Base-by-base conservation (phyloP, 441 rosid species). In the Populus tomentosa region DNA sequence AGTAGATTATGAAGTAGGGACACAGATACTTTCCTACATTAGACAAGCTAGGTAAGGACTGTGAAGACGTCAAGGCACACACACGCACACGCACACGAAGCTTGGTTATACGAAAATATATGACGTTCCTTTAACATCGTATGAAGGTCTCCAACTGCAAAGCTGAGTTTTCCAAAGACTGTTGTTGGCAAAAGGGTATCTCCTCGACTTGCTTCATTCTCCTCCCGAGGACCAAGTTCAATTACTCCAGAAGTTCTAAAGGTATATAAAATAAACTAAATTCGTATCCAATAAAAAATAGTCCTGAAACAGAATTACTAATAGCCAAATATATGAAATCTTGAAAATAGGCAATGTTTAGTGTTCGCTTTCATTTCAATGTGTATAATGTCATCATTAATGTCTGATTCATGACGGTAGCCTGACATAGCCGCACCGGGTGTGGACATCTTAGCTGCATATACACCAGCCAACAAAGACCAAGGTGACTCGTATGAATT, bases 1-100 rank as follows among this genome's bases (percentile, higher is more conserved):
- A 71, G 87, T 89, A 30, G 88, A 88, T 81, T 88, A 85, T 33
- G 92, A 87, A 82, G 76, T 82, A 7, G 91, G 90, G 71, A 80
- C 88, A 64, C 83, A 73, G 77, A 87, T 90, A 70, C 81, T 89
- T 56, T 81, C 66, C 3, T 90, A 89, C 85, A 82, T 91, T 67
- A 88, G 87, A 28, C 80, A 90, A 1, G 68, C 88, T 11, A 75
- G 83, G 89, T 84, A 73, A 36, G 73, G 5, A 7, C 5, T 80
- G 75, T 84, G 82, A 35, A 82, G 85, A 62, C 86, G 87, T 53
- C 6, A 18, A 53, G 7, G 61, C 61, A 18, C 26, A 4, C 28
- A 21, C 10, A 14, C 8, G 5, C 7, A 24, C 5, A 2, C 14
- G 33, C 13, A n/a, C 42, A 21, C 10, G 35, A 18, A 75, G n/a